Evolutionary conservation across 345 rosid species (phyloP), one percentile per base, ranked within the genome.

Genomic region (Aethionema arabicum): DNA sequence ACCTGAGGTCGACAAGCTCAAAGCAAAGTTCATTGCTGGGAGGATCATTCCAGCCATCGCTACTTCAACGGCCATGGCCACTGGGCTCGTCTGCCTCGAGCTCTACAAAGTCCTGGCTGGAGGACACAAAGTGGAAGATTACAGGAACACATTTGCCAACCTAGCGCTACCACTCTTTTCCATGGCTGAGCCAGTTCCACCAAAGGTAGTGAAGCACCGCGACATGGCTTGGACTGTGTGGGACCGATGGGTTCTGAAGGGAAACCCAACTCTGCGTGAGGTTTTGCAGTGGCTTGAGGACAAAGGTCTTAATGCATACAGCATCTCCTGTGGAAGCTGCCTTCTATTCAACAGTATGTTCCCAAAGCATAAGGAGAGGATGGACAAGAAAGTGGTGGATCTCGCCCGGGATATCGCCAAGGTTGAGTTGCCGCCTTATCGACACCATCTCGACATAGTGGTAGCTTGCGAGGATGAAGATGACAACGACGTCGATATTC

Each of bases 141-240:
- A 83, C 68, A 69, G 85, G 13, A 83, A 86, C 73, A 83, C 83
- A 9, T 86, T 83, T 69, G 89, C 84, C 45, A 86, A 86, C 70
- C 65, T 83, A 21, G 93, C 93, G 27, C 86, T 83, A 35, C 93
- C 87, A 11, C 72, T 86, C 31, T 83, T 83, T 74, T 86, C 89
- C 4, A 86, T 86, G 73, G 89, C 89, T 0, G 85, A 86, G 66
- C 97, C 97, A 0, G 93, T 87, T 11, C 90, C 93, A 2, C 84
- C 96, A 3, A 90, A 90, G 75, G 83, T 84, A 36, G 56, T 90
- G 66, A 80, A 87, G 74, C 97, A 87, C 70, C 74, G 49, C 8
- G 96, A 85, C 72, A 84, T 80, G 97, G 80, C 85, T 48, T 90
- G 97, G 93, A 90, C 93, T 0, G 96, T 87, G 32, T 90, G 97